phyloP scores from a whole-genome alignment of 805 yeast species.

The Zygosaccharomyces bailii region DNA sequence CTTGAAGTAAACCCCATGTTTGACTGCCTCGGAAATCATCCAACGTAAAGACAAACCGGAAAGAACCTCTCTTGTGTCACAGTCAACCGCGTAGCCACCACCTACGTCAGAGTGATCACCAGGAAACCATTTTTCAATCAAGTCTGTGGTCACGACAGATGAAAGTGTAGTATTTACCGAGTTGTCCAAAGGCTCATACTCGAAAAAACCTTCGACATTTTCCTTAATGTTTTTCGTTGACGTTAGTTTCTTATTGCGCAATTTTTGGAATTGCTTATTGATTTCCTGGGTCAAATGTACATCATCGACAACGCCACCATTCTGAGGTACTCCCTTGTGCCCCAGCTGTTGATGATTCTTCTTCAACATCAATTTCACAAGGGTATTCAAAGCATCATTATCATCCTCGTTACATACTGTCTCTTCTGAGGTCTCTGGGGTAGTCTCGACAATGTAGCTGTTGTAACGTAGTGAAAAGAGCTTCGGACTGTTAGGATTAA shows the following conservation, averaged over 20 bases:
- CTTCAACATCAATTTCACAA: conserved; percentile 5
- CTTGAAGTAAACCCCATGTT: conserved; percentile 48
- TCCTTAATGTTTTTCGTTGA: conserved; percentile 6
- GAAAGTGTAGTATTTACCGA: conserved; percentile 5
- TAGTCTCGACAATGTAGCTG: conserved; percentile 9
- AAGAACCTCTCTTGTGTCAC: conserved; percentile 37
- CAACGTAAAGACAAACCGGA: conserved; percentile 56
- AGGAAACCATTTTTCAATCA: conserved; percentile 58
- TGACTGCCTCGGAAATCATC: conserved; percentile 54
- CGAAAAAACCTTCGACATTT: conserved; percentile 12
- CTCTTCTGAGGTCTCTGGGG: conserved; percentile 4
- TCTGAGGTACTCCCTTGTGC: background rate
- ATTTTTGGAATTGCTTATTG: conserved; percentile 6
- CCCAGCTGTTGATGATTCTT: background rate
- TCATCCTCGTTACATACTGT: background rate
- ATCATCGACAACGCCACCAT: background rate
- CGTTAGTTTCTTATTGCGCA: conserved; percentile 1
- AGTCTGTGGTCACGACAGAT: conserved; percentile 23
- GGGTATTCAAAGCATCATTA: conserved; percentile 1
- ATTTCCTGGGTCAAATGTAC: conserved; percentile 8
- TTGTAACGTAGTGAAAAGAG: conserved; percentile 24
- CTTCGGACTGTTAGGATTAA: conserved; percentile 39
- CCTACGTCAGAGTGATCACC: conserved; percentile 71
- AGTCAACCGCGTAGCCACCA: conserved; percentile 59
- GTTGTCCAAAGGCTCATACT: conserved; percentile 5